Base-by-base conservation (phyloP, 805 yeast genomes). In the Starmerella riodocensis region DNA sequence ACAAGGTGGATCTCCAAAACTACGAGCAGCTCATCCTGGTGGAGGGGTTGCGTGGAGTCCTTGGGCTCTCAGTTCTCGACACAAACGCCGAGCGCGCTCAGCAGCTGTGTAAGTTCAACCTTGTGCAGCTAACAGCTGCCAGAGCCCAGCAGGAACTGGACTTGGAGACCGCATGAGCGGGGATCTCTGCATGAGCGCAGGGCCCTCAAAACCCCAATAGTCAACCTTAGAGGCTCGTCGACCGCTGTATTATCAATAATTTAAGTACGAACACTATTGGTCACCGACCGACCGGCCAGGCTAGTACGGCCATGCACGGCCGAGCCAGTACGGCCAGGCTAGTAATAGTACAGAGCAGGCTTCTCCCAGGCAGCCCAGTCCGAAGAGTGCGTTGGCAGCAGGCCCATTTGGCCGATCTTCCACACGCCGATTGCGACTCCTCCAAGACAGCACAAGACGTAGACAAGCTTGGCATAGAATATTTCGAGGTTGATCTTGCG, bases 281-380 rank as follows among this genome's bases (percentile, higher is more conserved):
- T n/a, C n/a, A n/a, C n/a, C n/a, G n/a, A n/a, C n/a, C n/a, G n/a
- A n/a, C n/a, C n/a, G n/a, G n/a, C n/a, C n/a, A n/a, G n/a, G n/a
- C n/a, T n/a, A n/a, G n/a, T n/a, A n/a, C n/a, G n/a, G n/a, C n/a
- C n/a, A n/a, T n/a, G n/a, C n/a, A n/a, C n/a, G n/a, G n/a, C n/a
- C n/a, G n/a, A n/a, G n/a, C n/a, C n/a, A n/a, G n/a, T n/a, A n/a
- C n/a, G n/a, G n/a, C n/a, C n/a, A n/a, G n/a, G 9, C 14, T 28
- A 28, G 18, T 11, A 11, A 8, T 14, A 20, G 20, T 60, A 59
- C 4, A 38, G 43, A 3, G 65, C 49, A 6, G 66, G 62, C 2
- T 49, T 51, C 54, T 85, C 93, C 86, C 93, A 86, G 6, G 84
- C 75, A 14, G 88, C 62, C 97, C 97, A 91, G 56, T 88, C 98